These are phyloP conservation scores for Nelumbo lutea DNA, from an alignment of 164 flowering plant genomes.

Conservation along the genomic window DNA sequence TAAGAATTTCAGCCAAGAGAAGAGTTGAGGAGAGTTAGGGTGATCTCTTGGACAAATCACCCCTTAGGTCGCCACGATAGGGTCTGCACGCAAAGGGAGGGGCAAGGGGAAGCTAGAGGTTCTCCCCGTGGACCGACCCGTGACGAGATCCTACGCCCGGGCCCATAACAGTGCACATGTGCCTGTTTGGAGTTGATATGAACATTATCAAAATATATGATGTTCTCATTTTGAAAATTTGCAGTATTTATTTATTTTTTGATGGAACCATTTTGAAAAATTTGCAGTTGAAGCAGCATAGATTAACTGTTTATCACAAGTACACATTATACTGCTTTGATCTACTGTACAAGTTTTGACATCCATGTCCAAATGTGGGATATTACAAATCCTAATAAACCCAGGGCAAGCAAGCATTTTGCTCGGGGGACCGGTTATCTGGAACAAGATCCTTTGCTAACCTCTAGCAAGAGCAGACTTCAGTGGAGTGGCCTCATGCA, in stretches of 20 bases:
- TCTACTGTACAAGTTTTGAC: slow-evolving; percentile 26
- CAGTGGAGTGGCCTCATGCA: slow-evolving; percentile 21
- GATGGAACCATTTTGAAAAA: not conserved
- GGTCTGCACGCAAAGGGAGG: too few relatives aligned
- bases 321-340: not conserved
- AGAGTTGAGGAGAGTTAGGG: too few relatives aligned
- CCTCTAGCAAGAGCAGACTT: slow-evolving; percentile 8
- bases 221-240: not conserved
- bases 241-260: not conserved
- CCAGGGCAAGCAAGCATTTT: slow-evolving; percentile 5
- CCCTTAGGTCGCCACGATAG: too few relatives aligned
- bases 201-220: not conserved
- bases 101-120: too few relatives aligned
- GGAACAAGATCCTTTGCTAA: slow-evolving; percentile 11
- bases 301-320: not conserved
- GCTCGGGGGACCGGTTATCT: slow-evolving; percentile 4
- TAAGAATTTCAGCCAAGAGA: too few relatives aligned
- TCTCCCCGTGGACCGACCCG: too few relatives aligned
- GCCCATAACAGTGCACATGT: too few relatives aligned
- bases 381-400: slow-evolving; percentile 13
- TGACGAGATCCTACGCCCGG: too few relatives aligned
- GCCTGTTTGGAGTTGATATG: too few relatives aligned
- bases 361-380: slow-evolving; percentile 20
- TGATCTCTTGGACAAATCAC: too few relatives aligned
- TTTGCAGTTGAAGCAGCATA: not conserved